Base-by-base conservation (phyloP, 129 eudicot species). In the Tagetes erecta region DNA sequence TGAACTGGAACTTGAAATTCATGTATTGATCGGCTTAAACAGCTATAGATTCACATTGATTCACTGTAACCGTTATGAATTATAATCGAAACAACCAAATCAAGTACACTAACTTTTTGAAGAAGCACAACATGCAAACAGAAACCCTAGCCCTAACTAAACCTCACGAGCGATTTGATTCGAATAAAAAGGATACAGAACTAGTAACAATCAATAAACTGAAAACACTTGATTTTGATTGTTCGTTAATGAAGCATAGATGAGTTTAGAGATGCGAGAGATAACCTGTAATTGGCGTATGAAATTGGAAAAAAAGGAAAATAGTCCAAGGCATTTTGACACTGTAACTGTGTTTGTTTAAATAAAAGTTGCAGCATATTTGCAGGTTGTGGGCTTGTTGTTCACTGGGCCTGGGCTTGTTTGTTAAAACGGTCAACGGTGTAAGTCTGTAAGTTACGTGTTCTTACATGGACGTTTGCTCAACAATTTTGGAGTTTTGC, bases 121-220 rank as follows among this genome's bases (percentile, higher is more conserved):
- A 2, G 11, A 64, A 14, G 20, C 38, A 14, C 50, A 33, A 50
- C 44, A 70, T 3, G 67, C 67, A 64, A 37, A 34, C 71, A 42
- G 51, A 57, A 76, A 76, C 80, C 75, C 74, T 76, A 67, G 39
- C 74, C 80, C 69, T 76, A 76, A 67, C 41, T 68, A 44, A 14
- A 53, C 59, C 68, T 3, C 51, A 20, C 12, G 13, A 68, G 37
- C 58, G 67, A 76, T 53, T 76, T 33, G 74, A 67, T 67, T 67
- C 58, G 45, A 55, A 44, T 3, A 53, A 13, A 57, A 57, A 20
- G 11, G 7, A 41, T 4, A 52, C 58, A 40, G 38, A 11, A 76
- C 7, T 67, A 39, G 74, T 33, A 40, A 67, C 53, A 14, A 52
- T 53, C 80, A 39, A 30, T 13, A 67, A 76, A 9, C 55, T 51